Conservation (phyloP, 208 protist genomes). For the Trypanosoma avium region DNA sequence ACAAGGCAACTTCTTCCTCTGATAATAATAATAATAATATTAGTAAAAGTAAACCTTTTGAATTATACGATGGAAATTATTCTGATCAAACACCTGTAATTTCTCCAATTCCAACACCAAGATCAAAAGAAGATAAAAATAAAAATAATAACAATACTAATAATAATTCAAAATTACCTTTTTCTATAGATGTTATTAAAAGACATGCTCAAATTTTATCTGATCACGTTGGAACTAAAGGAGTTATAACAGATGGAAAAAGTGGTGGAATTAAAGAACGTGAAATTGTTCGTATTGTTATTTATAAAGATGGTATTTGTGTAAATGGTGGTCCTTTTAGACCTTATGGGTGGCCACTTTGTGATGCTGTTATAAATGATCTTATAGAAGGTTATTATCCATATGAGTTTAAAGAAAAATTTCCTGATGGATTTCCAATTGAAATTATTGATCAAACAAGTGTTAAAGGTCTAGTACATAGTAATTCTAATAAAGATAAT, state of each 20-base stretch:
- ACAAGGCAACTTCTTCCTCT: slow-evolving; percentile 5
- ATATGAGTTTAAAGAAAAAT: slow-evolving; percentile 93
- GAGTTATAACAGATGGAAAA: slow-evolving; percentile 60
- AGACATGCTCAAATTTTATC: slow-evolving; percentile 82
- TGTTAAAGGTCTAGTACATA: slow-evolving; percentile 19
- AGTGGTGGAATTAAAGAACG: slow-evolving; percentile 64
- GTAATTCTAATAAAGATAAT: not conserved
- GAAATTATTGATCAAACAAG: slow-evolving; percentile 70
- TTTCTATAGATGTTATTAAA: slow-evolving; percentile 67
- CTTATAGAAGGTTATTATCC: slow-evolving; percentile 93
- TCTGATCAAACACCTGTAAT: slow-evolving; percentile 6
- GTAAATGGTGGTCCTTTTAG: slow-evolving; percentile 87
- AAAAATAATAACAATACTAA: not conserved
- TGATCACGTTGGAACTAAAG: slow-evolving; percentile 81
- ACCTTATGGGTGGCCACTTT: slow-evolving; percentile 86
- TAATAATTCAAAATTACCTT: slow-evolving; percentile 1
- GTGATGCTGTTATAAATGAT: slow-evolving; percentile 86
- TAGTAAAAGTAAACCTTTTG: slow-evolving; percentile 23
- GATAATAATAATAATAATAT: not conserved
- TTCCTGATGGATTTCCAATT: slow-evolving; percentile 90
- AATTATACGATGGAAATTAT: slow-evolving; percentile 50
- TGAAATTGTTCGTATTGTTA: slow-evolving; percentile 71
- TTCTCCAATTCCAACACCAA: slow-evolving; percentile 2
- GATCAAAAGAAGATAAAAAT: not conserved
- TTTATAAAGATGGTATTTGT: slow-evolving; percentile 91